phyloP scores from a whole-genome alignment of 805 yeast genomes.

The Wickerhamomyces bisporus region DNA sequence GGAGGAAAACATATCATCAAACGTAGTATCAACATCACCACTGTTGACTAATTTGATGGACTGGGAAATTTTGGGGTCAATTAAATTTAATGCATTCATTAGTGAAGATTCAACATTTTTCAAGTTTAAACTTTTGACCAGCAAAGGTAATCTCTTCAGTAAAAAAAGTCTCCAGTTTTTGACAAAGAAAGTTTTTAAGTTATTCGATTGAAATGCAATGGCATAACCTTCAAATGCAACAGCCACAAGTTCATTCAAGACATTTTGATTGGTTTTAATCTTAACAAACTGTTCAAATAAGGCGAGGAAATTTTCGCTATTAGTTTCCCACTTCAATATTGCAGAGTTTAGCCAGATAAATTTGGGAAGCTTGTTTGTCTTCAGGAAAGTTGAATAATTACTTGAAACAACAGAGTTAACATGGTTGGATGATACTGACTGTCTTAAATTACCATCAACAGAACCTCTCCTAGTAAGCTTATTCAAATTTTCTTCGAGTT shows the following conservation, averaged over 20 bases:
- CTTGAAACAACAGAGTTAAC: no score
- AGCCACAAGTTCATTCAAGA: constrained; percentile 36
- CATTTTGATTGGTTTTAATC: constrained; percentile 21
- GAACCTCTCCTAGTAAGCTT: constrained; percentile 14
- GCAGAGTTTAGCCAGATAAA: constrained; percentile 34
- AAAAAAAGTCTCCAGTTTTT: constrained; percentile 43
- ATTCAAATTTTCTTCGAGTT: constrained; percentile 9
- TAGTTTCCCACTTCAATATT: constrained; percentile 30
- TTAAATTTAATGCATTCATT: constrained; percentile 23
- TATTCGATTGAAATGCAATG: constrained; percentile 30
- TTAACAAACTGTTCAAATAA: constrained; percentile 30
- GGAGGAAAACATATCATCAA: constrained; percentile 48
- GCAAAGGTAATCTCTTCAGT: constrained; percentile 40
- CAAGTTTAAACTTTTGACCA: constrained; percentile 31
- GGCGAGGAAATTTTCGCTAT: constrained; percentile 25
- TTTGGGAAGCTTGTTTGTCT: constrained; percentile 19
- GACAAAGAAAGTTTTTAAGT: constrained; percentile 28
- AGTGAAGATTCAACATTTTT: constrained; percentile 24
- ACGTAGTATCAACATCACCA: constrained; percentile 18
- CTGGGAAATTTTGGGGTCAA: constrained; percentile 33
- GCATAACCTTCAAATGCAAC: constrained; percentile 40
- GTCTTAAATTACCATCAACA: constrained; percentile 9
- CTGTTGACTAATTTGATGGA: constrained; percentile 17
- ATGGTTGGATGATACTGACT: constrained; percentile 6
- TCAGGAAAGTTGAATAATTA: constrained; percentile 15